Conservation (phyloP, 2,329 filamentous ascomycete genomes). For the Leptographium galeiforme region DNA sequence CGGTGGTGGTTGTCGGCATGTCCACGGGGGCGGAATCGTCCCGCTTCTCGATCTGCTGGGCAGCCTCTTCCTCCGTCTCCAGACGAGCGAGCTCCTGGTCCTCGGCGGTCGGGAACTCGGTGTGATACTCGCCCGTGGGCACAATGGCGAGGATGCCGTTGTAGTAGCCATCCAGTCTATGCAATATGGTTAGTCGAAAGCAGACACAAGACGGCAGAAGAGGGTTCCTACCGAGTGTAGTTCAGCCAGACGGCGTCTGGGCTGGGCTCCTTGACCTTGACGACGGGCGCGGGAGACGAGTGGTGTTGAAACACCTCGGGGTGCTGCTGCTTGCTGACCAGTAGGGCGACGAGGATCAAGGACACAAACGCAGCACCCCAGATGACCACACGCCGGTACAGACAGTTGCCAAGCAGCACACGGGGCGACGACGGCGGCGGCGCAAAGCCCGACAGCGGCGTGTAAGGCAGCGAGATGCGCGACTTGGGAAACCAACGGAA, state of each 20-base stretch:
- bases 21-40: neutral
- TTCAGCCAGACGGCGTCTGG: conserved; percentile 20
- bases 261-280: conserved; percentile 14
- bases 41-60: neutral
- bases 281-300: conserved; percentile 12
- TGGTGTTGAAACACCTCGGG: conserved; percentile 12
- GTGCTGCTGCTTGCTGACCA: conserved; percentile 12
- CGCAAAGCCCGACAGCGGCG: neutral
- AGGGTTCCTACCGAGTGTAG: conserved; percentile 24
- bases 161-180: conserved; percentile 68
- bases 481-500: conserved; percentile 7
- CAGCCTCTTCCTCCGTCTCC: neutral
- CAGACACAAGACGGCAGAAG: too few relatives aligned
- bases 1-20: too few relatives aligned
- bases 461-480: conserved; percentile 6
- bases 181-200: neutral
- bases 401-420: conserved; percentile 32
- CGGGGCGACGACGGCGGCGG: conserved; percentile 1
- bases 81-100: conserved; percentile 2
- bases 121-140: conserved; percentile 44
- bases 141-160: conserved; percentile 63
- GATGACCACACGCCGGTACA: conserved; percentile 38
- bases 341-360: conserved; percentile 11
- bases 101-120: conserved; percentile 55
- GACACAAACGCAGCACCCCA: conserved; percentile 28